Base-by-base conservation (phyloP, 1,139 yeast species). In the Scheffersomyces insectosa region DNA sequence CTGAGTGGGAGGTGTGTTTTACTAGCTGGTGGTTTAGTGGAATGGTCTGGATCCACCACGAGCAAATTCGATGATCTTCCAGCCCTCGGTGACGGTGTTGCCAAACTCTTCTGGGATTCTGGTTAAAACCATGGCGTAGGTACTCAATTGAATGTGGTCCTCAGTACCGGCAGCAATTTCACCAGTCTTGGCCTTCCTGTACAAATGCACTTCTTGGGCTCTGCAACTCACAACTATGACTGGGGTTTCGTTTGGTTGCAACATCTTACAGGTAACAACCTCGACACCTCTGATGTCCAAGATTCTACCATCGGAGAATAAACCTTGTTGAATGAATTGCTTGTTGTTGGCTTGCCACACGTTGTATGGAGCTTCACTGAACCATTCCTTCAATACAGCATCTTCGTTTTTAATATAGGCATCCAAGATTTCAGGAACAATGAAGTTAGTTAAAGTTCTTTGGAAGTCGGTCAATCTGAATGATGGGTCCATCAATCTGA, bases 141-240 rank as follows among this genome's bases (percentile, higher is more conserved):
- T 86, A 57, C 96, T 85, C 77, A 89, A 79, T 65, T 89, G 85
- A 54, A 95, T 90, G 66, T 89, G 90, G 60, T 93, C 96, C 62
- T 90, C 97, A 40, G 93, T 83, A 56, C 99, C 99, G 9, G 99
- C 99, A 45, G 93, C 96, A 47, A 95, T 78, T 65, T 93, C 96
- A 40, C 96, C 97, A 31, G 97, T 85, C 72, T 90, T 90, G 51
- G 84, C 82, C 63, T 88, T 88, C 71, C 91, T 85, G 75, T 84
- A 95, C 54, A 90, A 73, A 62, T 88, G 95, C 47, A 95, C 85
- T 62, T 95, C 99, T 71, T 95, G 99, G 9, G 97, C 98, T 65
- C 99, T 83, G 64, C 98, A 91, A 47, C 96, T 88, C 47, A 90
- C 90, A 45, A 95, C 97, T 52, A 90, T 74, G 13, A 91, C 98